Base-by-base conservation (phyloP, 2,329 filamentous ascomycete species). In the Knufia petricola region DNA sequence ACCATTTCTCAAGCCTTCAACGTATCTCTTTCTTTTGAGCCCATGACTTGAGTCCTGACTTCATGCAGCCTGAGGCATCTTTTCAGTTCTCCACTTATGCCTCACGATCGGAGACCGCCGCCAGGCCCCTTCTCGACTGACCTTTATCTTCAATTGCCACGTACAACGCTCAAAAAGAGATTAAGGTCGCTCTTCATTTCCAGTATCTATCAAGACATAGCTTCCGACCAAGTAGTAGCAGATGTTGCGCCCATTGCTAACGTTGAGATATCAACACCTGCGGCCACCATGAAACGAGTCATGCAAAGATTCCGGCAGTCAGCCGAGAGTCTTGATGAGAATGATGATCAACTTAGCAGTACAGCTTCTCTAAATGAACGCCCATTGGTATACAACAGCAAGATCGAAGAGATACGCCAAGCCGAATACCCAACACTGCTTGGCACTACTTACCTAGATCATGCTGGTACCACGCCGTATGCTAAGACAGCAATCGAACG, bases 401-500 rank as follows among this genome's bases (percentile, higher is more conserved):
- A 72, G 48, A 65, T 76, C 48, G 69, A 73, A 47, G 53, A 60
- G 3, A 72, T 76, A 53, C 66, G 73, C 41, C 60, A 63, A 21
- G 57, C 57, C 17, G 69, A 77, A 54, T 76, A 75, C 60, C 73
- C 73, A 17, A 55, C 63, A 26, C 60, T 72, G 21, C 64, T 62
- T 57, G 86, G 77, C 46, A 79, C 79, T 8, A 74, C 82, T 40
- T 96, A 95, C 64, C 81, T 96, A 49, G 90, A 96, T 59, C 89
- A 96, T 82, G 88, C 88, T 0, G 90, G 88, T n/a, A 86, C 87
- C n/a, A 90, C 89, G 0, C 72, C 85, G 1, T 87, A 85, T 61
- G 73, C 87, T 36, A 90, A 84, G 64, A 88, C 85, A 24, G 68
- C 92, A 20, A 81, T 96, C 64, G 84, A 90, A 55, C 73, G 70